A percentile compares a stretch with the other conserved stretches of the same genome.
These are phyloP conservation scores for Ophiosphaerella narmari DNA, from an alignment of 2,329 filamentous ascomycete species.

Conservation along the genomic window DNA sequence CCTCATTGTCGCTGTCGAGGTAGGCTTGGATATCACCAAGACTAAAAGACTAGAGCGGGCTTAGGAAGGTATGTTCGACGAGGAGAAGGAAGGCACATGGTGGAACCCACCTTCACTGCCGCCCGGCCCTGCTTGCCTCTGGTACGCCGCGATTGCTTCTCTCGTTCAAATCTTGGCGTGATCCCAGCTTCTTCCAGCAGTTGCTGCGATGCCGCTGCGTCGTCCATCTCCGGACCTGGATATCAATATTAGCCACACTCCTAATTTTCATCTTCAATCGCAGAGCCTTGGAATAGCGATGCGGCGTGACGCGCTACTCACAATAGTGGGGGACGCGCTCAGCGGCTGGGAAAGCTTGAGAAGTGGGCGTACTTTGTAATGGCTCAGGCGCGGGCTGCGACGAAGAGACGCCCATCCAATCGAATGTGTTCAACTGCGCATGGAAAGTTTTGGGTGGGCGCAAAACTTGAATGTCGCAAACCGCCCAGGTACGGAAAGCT, in stretches of 20 bases:
- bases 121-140: neutral
- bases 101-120: neutral
- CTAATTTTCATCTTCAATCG: neutral
- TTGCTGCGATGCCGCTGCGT: constrained; percentile 25
- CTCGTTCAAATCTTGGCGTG: constrained; percentile 1
- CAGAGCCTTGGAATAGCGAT: neutral
- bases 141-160: neutral
- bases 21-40: neutral
- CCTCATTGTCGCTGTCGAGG: neutral
- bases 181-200: constrained; percentile 19
- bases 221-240: constrained; percentile 23
- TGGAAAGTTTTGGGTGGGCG: neutral
- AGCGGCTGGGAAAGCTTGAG: constrained; percentile 5
- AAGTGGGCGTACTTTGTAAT: neutral
- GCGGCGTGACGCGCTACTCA: constrained; percentile 13
- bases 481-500: too few relatives aligned
- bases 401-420: constrained; percentile 19
- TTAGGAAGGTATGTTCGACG: neutral
- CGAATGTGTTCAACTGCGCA: neutral
- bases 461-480: too few relatives aligned
- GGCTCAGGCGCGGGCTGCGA: constrained; percentile 16
- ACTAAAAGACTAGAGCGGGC: neutral
- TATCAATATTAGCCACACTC: neutral
- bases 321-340: constrained; percentile 16
- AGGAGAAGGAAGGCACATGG: neutral